Evolutionary conservation across 192 early-diverging fungal genomes (phyloP), one percentile per base, ranked within the genome.

Genomic region (Ramicandelaber brevisporus): DNA sequence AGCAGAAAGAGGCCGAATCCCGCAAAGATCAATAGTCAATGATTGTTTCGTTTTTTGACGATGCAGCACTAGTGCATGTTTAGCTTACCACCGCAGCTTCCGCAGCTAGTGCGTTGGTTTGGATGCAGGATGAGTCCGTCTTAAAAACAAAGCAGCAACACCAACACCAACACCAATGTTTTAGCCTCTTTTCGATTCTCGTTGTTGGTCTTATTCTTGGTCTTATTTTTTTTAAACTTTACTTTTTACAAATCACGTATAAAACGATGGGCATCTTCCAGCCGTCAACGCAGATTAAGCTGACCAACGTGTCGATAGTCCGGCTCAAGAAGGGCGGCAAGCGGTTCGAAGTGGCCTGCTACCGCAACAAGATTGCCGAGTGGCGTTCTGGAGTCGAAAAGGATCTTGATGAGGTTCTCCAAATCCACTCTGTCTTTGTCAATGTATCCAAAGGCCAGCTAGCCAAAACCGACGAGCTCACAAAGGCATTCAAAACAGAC

Each of bases 321-420:
- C 78, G 84, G 22, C 55, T 93, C 34, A 77, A 78, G 40, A 93
- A 89, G 54, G 88, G 86, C 17, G 93, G 93, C 21, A 92, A 87
- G 50, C 70, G 93, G 18, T 99, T 96, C 37, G 93, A 99, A 46
- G 66, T 99, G 21, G 93, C 93, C 6, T 92, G 83, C 50, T 99
- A 96, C 57, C 93, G 92, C 47, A 99, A 96, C 62, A 96, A 99
- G 49, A 88, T 92, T 18, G 52, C 79, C 34, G 88, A 98, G 51
- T 93, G 84, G 84, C 59, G 88, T 21, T 81, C 59, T 13, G 70
- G 77, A 25, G 74, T 87, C 24, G 90, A 99, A 43, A 92, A 79
- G 25, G 83, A 99, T 51, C 52, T 99, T 11, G 81, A 93, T 47
- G 78, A 96, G 44, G 90, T 99, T 18, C 45, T 99, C 29, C 93